Base-by-base conservation (phyloP, 1,139 yeast species). In the Suhomyces taliae region DNA sequence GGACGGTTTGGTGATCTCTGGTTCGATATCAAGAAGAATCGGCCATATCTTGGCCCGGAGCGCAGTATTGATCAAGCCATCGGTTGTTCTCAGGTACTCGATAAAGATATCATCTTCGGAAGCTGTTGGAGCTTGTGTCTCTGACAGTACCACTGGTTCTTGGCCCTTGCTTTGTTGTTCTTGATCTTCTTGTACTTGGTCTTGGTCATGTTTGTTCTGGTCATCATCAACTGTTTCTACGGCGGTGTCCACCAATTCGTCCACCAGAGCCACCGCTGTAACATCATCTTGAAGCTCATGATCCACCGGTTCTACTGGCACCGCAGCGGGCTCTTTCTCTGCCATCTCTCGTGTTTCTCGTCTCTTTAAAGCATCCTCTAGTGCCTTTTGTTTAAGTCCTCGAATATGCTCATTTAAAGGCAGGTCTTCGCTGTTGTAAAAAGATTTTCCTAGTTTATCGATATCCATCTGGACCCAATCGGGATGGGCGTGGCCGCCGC, bases 391-490 rank as follows among this genome's bases (percentile, higher is more conserved):
- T 54, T 79, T 80, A 51, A 78, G 61, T 34, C 62, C 62, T 36
- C 64, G 62, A 45, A 67, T 63, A 39, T 73, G 74, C 14, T 70
- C 74, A 34, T 70, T 67, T 36, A 78, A 58, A 2, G 82, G 82
- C 36, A 60, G 59, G 41, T 72, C 69, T 14, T 66, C 72, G 36
- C 55, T 69, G 48, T 68, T 71, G 58, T 77, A 79, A 44, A 79
- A 66, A 8, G 83, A 78, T 51, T 67, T 69, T n/a, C 81, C 78
- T 43, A 78, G 62, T 45, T 72, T 74, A 35, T 66, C 73, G 19
- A 74, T 61, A 52, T 76, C 81, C 81, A 78, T 78, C 41, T 74
- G 68, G 19, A 75, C 79, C 82, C 82, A 78, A 36, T 70, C 75
- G 7, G 71, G 74, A 41, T 64, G 66, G 49, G 58, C 40, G 26